A percentile compares a stretch with the other conserved stretches of the same genome.
These are phyloP conservation scores for Lolium multiflorum DNA, from an alignment of 176 grass and related monocot genomes.

Conservation along the genomic window DNA sequence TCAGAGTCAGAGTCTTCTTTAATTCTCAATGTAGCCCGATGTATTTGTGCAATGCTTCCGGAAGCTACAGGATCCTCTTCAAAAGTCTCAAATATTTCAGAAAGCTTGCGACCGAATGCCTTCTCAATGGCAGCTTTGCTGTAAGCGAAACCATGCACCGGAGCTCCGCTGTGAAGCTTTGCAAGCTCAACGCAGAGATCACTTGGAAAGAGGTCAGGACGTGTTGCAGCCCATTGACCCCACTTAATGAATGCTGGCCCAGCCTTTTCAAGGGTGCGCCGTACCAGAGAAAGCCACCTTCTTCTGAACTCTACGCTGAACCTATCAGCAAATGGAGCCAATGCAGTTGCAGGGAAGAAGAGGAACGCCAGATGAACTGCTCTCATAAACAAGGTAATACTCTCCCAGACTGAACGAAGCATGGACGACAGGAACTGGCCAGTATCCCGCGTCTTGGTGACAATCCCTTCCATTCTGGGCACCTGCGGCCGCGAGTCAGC, in stretches of 20 bases:
- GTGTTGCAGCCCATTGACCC: slow-evolving; percentile 98
- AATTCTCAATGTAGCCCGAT: slow-evolving; percentile 77
- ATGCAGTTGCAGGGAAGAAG: slow-evolving; percentile 73
- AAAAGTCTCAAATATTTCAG: slow-evolving; percentile 89
- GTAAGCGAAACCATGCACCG: slow-evolving; percentile 79
- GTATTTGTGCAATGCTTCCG: slow-evolving; percentile 94
- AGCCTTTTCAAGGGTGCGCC: slow-evolving; percentile 76
- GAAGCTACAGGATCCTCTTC: slow-evolving; percentile 95
- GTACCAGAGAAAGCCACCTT: slow-evolving; percentile 77
- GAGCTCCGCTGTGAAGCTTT: slow-evolving; percentile 90
- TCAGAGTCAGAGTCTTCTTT: slow-evolving; percentile 22
- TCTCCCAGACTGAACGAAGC: slow-evolving; percentile 66
- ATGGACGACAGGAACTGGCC: slow-evolving; percentile 64
- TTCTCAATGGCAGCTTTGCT: slow-evolving; percentile 81
- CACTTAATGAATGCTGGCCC: slow-evolving; percentile 98
- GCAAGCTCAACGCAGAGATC: slow-evolving; percentile 91
- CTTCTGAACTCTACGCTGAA: slow-evolving; percentile 71
- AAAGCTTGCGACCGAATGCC: slow-evolving; percentile 77
- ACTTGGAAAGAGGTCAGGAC: slow-evolving; percentile 93
- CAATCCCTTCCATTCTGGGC: slow-evolving; percentile 49
- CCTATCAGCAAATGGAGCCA: slow-evolving; percentile 77
- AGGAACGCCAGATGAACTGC: slow-evolving; percentile 68
- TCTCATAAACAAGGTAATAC: slow-evolving; percentile 68
- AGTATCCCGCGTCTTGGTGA: slow-evolving; percentile 62
- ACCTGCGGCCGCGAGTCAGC: slow-evolving; percentile 54